Evolutionary conservation across 148 eudicot genomes (phyloP).

Genomic region (Pouteria glomerata): DNA sequence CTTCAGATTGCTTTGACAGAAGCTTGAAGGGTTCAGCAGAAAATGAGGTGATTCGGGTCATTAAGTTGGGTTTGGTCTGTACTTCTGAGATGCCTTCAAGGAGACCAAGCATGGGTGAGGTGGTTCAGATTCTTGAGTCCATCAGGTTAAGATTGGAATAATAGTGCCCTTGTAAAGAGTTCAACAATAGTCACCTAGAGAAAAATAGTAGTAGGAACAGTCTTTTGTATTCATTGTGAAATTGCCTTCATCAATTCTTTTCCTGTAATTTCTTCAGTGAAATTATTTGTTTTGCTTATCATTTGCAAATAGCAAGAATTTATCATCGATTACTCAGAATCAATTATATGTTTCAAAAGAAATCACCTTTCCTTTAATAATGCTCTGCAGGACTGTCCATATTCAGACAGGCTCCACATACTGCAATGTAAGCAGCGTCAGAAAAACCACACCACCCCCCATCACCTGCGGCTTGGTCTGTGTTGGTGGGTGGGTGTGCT

Average conservation of each 20-base stretch:
- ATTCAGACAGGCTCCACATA: too few relatives aligned
- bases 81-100: constrained; percentile 65
- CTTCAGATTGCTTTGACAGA: constrained; percentile 76
- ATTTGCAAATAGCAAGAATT: background rate
- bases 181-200: constrained; percentile 12
- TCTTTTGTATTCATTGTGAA: constrained; percentile 48
- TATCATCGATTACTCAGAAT: background rate
- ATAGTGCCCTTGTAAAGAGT: constrained; percentile 2
- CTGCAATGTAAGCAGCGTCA: background rate
- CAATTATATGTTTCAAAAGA: background rate
- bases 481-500: too few relatives aligned
- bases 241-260: constrained; percentile 15
- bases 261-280: constrained; percentile 25
- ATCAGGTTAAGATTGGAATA: constrained; percentile 37
- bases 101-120: constrained; percentile 92
- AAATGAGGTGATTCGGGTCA: constrained; percentile 81
- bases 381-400: background rate
- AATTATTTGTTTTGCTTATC: constrained; percentile 29
- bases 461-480: too few relatives aligned
- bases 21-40: constrained; percentile 64
- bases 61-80: constrained; percentile 82
- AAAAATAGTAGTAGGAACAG: constrained; percentile 16
- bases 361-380: background rate
- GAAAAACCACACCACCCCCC: too few relatives aligned
- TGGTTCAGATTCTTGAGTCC: constrained; percentile 89